Evolutionary conservation across 2,329 filamentous ascomycete genomes (phyloP).

Genomic region (Ceratocystis variospora): DNA sequence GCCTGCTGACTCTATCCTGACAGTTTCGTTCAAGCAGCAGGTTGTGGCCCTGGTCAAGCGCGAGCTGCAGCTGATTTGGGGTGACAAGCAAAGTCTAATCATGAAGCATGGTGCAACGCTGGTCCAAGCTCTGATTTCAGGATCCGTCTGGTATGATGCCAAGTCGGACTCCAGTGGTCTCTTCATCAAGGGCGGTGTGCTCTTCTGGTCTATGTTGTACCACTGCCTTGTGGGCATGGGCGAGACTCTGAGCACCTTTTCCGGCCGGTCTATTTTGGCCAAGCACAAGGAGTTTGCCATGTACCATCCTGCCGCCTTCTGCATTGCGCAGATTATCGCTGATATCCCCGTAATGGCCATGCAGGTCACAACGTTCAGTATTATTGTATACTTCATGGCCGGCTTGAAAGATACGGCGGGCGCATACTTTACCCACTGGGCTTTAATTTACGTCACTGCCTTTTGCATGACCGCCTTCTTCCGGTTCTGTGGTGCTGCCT

Average conservation of each 20-base stretch:
- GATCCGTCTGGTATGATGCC: slow-evolving; percentile 55
- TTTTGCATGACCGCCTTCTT: slow-evolving; percentile 48
- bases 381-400: slow-evolving; percentile 52
- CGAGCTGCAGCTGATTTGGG: slow-evolving; percentile 52
- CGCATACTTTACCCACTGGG: slow-evolving; percentile 50
- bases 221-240: slow-evolving; percentile 50
- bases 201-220: slow-evolving; percentile 51
- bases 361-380: slow-evolving; percentile 43
- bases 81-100: slow-evolving; percentile 48
- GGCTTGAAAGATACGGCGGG: slow-evolving; percentile 38
- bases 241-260: slow-evolving; percentile 51
- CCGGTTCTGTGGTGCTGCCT: slow-evolving; percentile 41
- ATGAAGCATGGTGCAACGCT: slow-evolving; percentile 48
- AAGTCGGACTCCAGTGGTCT: slow-evolving; percentile 43
- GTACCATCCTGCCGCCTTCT: slow-evolving; percentile 44
- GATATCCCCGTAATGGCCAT: slow-evolving; percentile 43
- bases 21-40: slow-evolving; percentile 40
- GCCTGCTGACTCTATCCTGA: slow-evolving; percentile 41
- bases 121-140: slow-evolving; percentile 46
- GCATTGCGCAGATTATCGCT: slow-evolving; percentile 42
- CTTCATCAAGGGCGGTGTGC: slow-evolving; percentile 48
- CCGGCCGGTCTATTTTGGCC: slow-evolving; percentile 42
- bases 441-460: slow-evolving; percentile 36
- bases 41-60: slow-evolving; percentile 42
- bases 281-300: slow-evolving; percentile 43